Percentiles rank a stretch among this genome's conserved stretches.
phyloP scores from a whole-genome alignment of 371 early-diverging fungal genomes.

The Zychaea mexicana region DNA sequence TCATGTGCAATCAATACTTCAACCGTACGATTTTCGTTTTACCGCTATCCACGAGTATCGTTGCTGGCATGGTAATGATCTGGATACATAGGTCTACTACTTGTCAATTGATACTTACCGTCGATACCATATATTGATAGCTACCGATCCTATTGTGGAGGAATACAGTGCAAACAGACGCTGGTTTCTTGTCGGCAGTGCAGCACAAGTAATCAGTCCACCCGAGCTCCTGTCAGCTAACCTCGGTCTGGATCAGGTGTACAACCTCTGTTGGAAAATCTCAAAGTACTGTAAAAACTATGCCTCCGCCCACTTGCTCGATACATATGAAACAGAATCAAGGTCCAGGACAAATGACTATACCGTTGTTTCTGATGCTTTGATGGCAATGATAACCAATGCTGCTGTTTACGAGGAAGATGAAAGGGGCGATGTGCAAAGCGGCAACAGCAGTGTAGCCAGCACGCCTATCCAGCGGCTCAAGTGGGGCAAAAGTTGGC shows the following conservation, averaged over 20 bases:
- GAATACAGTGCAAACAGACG: constrained; percentile 25
- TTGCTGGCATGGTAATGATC: constrained; percentile 32
- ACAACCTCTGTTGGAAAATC: constrained; percentile 46
- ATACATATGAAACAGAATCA: constrained; percentile 30
- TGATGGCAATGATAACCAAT: constrained; percentile 5
- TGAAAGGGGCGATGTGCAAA: background rate
- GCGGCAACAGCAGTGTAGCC: background rate
- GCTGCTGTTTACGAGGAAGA: background rate
- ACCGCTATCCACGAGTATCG: constrained; percentile 22
- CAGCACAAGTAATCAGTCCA: constrained; percentile 33
- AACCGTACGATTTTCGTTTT: constrained; percentile 38
- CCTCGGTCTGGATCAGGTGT: constrained; percentile 31
- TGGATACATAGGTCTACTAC: background rate
- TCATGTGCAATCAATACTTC: constrained; percentile 27
- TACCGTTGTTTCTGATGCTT: constrained; percentile 8
- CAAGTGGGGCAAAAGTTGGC: constrained; percentile 16
- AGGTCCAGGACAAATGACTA: constrained; percentile 17
- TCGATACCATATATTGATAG: background rate
- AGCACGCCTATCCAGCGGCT: constrained; percentile 10
- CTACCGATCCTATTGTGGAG: constrained; percentile 5
- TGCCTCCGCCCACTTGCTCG: constrained; percentile 27
- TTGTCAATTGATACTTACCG: background rate
- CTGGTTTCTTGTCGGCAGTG: constrained; percentile 38
- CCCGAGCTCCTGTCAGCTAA: constrained; percentile 30
- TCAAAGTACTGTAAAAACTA: constrained; percentile 20